phyloP scores from a whole-genome alignment of 306 rosid genomes.

The Ormosia emarginata region DNA sequence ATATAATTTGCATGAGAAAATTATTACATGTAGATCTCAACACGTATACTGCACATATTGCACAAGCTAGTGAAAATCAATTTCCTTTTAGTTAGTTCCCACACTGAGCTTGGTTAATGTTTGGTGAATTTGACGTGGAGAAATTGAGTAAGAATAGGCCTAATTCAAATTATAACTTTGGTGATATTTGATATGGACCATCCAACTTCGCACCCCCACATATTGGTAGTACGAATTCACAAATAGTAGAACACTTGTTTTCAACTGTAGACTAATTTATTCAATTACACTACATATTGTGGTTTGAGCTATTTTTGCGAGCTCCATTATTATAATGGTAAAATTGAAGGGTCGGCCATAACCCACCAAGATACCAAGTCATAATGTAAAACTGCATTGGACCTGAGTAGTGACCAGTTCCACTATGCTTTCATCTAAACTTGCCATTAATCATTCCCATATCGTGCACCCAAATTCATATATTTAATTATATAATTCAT shows the following conservation, averaged over 20 bases:
- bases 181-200: neutral
- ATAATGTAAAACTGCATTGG: conserved; percentile 1
- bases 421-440: neutral
- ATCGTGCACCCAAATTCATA: neutral
- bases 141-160: neutral
- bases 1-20: no score
- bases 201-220: neutral
- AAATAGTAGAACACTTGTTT: conserved; percentile 10
- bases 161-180: neutral
- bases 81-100: neutral
- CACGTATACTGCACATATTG: neutral
- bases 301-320: conserved; percentile 21
- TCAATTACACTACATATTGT: conserved; percentile 11
- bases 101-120: neutral
- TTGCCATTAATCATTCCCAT: neutral
- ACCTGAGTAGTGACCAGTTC: neutral
- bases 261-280: conserved; percentile 16
- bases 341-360: conserved; percentile 25
- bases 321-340: neutral
- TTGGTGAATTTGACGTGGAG: conserved; percentile 1
- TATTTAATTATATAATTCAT: neutral
- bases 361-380: conserved; percentile 15
- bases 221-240: neutral
- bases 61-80: neutral
- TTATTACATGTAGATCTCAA: neutral